These are phyloP conservation scores for Dioszegia hungarica DNA, from an alignment of 768 basidiomycete genomes.

Conservation along the genomic window DNA sequence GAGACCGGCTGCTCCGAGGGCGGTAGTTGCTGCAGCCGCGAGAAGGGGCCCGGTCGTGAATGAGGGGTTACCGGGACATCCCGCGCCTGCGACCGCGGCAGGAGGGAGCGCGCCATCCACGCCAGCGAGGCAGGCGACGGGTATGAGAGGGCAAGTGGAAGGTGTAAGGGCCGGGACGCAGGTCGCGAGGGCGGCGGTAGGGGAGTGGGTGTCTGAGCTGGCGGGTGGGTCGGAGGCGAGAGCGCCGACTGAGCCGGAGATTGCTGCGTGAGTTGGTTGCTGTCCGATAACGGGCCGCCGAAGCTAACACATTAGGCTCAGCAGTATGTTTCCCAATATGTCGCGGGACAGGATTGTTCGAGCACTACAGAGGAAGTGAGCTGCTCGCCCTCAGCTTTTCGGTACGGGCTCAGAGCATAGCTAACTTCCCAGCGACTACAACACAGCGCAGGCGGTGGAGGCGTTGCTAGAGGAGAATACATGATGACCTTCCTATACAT, in stretches of 20 bases:
- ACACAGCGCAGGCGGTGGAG: slow-evolving; percentile 77
- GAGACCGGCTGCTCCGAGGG: too few species aligned
- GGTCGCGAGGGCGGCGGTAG: slow-evolving; percentile 32
- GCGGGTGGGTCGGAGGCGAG: slow-evolving; percentile 64
- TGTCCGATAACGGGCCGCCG: background rate
- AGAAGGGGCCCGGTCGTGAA: too few species aligned
- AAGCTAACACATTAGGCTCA: slow-evolving; percentile 51
- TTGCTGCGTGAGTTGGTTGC: slow-evolving; percentile 52
- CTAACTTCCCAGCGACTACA: slow-evolving; percentile 55
- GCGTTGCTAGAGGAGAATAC: slow-evolving; percentile 56
- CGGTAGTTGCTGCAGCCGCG: too few species aligned
- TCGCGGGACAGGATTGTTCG: slow-evolving; percentile 67
- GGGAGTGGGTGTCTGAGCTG: slow-evolving; percentile 56
- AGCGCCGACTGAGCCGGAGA: slow-evolving; percentile 70
- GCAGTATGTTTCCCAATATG: slow-evolving; percentile 77
- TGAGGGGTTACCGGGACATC: too few species aligned
- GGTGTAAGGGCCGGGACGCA: slow-evolving; percentile 5
- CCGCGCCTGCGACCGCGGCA: too few species aligned
- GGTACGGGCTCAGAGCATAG: background rate
- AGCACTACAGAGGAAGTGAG: slow-evolving; percentile 77
- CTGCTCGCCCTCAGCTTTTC: background rate
- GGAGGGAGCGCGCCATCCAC: background rate
- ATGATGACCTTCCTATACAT: too few species aligned
- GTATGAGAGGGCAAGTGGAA: background rate
- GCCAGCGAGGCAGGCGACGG: background rate